A percentile compares a stretch with the other conserved stretches of the same genome.
phyloP scores from a whole-genome alignment of 306 rosid genomes.

The Luffa aegyptiaca region DNA sequence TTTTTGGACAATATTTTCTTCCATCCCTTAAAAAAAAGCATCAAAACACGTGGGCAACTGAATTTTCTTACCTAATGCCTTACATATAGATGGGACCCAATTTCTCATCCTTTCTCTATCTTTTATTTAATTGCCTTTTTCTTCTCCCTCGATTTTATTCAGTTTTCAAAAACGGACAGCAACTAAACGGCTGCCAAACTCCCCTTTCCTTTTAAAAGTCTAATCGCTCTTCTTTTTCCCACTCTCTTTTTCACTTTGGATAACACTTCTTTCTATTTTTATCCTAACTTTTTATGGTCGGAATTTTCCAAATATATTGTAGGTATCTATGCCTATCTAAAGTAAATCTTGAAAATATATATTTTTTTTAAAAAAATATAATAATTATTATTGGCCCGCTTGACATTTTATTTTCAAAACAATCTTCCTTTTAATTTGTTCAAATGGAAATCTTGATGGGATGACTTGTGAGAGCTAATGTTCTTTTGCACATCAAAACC shows the following conservation, averaged over 20 bases:
- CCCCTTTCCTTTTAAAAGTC: background rate
- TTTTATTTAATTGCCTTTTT: too few species aligned
- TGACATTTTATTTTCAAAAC: too few species aligned
- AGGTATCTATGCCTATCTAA: background rate
- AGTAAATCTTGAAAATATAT: background rate
- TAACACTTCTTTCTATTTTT: background rate
- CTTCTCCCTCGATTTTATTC: background rate
- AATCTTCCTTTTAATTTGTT: too few species aligned
- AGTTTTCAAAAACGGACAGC: background rate
- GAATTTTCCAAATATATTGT: background rate
- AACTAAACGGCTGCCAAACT: background rate
- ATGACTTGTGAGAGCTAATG: background rate
- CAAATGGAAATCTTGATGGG: too few species aligned
- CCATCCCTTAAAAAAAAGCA: background rate
- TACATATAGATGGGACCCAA: background rate
- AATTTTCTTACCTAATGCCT: background rate
- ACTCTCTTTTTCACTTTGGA: background rate
- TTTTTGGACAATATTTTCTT: background rate
- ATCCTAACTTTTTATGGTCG: background rate
- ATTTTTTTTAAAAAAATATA: background rate
- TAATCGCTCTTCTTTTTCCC: background rate
- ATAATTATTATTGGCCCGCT: background rate
- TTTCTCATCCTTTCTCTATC: background rate
- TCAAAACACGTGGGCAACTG: background rate
- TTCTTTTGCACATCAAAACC: too few species aligned